Evolutionary conservation across 352 stramenopile genomes (phyloP).

Genomic region (Globisporangium cylindrosporum): DNA sequence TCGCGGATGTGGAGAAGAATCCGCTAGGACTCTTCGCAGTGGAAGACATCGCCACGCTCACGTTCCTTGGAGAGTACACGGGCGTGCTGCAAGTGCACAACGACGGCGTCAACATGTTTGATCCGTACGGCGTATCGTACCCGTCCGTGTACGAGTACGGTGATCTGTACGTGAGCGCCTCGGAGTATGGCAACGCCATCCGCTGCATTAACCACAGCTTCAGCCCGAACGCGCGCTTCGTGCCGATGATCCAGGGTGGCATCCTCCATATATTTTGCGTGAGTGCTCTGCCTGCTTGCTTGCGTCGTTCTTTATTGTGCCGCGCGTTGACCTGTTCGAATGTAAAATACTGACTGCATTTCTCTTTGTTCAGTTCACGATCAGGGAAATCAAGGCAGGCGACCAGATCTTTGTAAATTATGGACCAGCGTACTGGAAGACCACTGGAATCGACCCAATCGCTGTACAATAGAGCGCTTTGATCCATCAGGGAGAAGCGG

Average conservation of each 20-base stretch:
- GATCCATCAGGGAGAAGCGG: slow-evolving; percentile 1
- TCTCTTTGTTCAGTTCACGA: slow-evolving; percentile 48
- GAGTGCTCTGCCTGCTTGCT: slow-evolving; percentile 22
- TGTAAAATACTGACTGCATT: not conserved
- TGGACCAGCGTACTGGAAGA: slow-evolving; percentile 64
- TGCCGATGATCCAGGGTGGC: slow-evolving; percentile 58
- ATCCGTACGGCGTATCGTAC: slow-evolving; percentile 72
- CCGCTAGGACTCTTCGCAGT: slow-evolving; percentile 64
- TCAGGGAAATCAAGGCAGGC: slow-evolving; percentile 31
- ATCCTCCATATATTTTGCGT: slow-evolving; percentile 80
- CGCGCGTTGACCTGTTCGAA: not conserved
- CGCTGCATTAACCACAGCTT: slow-evolving; percentile 79
- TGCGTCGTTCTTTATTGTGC: not conserved
- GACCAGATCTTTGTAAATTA: slow-evolving; percentile 82
- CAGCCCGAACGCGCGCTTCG: slow-evolving; percentile 55
- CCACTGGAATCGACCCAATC: slow-evolving; percentile 48
- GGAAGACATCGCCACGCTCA: slow-evolving; percentile 34
- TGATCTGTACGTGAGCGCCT: slow-evolving; percentile 64
- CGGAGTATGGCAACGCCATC: slow-evolving; percentile 73
- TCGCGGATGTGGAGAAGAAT: slow-evolving; percentile 44
- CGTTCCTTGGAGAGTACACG: slow-evolving; percentile 69
- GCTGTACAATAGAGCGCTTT: slow-evolving; percentile 29
- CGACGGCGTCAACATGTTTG: slow-evolving; percentile 35
- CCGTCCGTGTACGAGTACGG: slow-evolving; percentile 65
- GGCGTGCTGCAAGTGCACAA: slow-evolving; percentile 58